Percentiles rank a stretch among this genome's conserved stretches.
phyloP scores from a whole-genome alignment of 257 asterid species.

The Penstemon eatonii region DNA sequence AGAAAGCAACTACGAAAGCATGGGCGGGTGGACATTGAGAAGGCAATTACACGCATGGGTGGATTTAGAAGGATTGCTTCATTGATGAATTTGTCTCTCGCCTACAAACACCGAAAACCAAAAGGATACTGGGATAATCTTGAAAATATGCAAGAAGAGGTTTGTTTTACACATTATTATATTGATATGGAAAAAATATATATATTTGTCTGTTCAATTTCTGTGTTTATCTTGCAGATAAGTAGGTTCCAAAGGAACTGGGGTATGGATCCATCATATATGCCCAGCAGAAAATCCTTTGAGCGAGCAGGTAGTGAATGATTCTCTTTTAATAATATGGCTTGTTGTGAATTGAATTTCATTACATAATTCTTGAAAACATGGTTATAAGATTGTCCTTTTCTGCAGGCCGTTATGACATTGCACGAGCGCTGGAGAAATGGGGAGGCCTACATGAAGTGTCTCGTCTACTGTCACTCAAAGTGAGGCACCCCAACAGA shows the following conservation, averaged over 20 bases:
- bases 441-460: conserved; percentile 99
- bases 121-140: conserved; percentile 96
- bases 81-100: conserved; percentile 79
- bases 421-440: conserved; percentile 92
- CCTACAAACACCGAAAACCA: conserved; percentile 93
- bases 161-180: conserved; percentile 35
- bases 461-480: conserved; percentile 77
- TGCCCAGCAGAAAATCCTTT: conserved; percentile 95
- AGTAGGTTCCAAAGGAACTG: conserved; percentile 83
- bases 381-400: neutral
- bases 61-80: conserved; percentile 83
- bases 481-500: conserved; percentile 79
- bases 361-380: neutral
- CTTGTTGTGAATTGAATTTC: neutral
- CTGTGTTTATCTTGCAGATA: conserved; percentile 43
- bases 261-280: conserved; percentile 93
- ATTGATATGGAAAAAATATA: neutral
- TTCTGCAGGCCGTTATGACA: conserved; percentile 72
- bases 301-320: conserved; percentile 78
- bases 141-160: conserved; percentile 90
- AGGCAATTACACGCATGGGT: conserved; percentile 90
- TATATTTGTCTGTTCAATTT: too few relatives aligned
- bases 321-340: conserved; percentile 2
- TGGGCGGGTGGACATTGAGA: conserved; percentile 86
- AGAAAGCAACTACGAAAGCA: conserved; percentile 82